Base-by-base conservation (phyloP, 1,284 basidiomycete species). In the Rugosomyces carneus region DNA sequence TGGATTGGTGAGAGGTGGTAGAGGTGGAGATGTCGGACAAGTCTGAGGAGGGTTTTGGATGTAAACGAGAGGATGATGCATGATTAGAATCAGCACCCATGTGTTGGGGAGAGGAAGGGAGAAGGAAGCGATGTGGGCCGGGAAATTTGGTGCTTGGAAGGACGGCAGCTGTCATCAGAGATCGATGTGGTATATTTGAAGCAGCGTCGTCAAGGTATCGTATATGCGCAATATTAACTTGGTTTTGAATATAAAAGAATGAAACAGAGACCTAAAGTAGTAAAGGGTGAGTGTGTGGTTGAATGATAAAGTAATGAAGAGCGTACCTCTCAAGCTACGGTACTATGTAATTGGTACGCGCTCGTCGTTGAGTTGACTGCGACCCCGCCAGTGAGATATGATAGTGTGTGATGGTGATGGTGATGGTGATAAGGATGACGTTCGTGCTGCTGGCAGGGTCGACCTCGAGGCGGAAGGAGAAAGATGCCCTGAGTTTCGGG, bases 131-230 rank as follows among this genome's bases (percentile, higher is more conserved):
- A 60, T 63, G 63, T 55, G 72, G 67, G 52, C 68, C 61, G 53
- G 72, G 67, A 34, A 68, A 54, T 59, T 68, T 70, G 50, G 69
- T 56, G 44, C 61, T 60, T 50, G 67, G 64, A 40, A 70, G 53
- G 42, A 74, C 66, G 39, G 71, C 69, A 40, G 69, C 66, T 53
- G 74, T 71, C 78, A 81, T 80, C 65, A 23, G 21, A 23, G 21
- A 23, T 23, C 21, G 61, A 20, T 34, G 31, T 8, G 44, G 35
- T 48, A 48, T 54, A 47, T n/a, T 50, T 34, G 18, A 26, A 35
- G 29, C 24, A 19, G 39, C 18, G 27, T 13, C 10, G 27, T 29
- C 8, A 13, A 29, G 27, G 27, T 29, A 29, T 29, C 27, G 8
- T 29, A 7, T 23, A 23, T 23, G 21, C 21, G 21, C 21, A 29